These are phyloP conservation scores for Trichoderma sp. DNA, from an alignment of 2,329 filamentous ascomycete genomes.

Conservation along the genomic window DNA sequence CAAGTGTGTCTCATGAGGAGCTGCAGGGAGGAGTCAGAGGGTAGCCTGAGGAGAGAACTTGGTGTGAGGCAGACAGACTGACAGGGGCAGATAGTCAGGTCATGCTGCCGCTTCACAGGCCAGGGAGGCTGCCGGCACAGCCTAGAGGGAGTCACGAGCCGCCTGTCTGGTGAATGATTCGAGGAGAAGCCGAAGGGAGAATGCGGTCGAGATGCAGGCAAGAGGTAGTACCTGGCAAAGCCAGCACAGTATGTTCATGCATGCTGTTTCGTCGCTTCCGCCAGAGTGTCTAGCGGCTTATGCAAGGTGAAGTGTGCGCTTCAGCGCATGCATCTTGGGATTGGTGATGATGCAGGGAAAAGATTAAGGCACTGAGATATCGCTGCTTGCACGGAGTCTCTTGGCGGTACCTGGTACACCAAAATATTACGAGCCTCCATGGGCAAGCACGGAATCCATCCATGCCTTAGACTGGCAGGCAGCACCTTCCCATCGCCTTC, in stretches of 20 bases:
- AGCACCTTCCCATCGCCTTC: not conserved
- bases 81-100: constrained; percentile 10
- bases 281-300: not conserved
- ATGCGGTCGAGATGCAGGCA: not conserved
- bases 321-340: not conserved
- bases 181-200: not conserved
- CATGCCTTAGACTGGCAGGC: not conserved
- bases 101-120: not conserved
- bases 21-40: constrained; percentile 8
- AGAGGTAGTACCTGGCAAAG: not conserved
- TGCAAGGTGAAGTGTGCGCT: constrained; percentile 13
- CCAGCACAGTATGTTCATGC: constrained; percentile 7
- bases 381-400: not conserved
- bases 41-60: not conserved
- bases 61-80: not conserved
- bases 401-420: not conserved
- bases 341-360: not conserved
- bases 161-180: constrained; percentile 6
- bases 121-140: not conserved
- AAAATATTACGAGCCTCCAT: not conserved
- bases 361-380: not conserved
- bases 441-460: constrained; percentile 14
- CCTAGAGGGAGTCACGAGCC: constrained; percentile 13
- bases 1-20: constrained; percentile 15
- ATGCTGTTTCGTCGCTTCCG: not conserved